Conservation (phyloP, 1,284 basidiomycete genomes). For the Boletus semigastroideus region DNA sequence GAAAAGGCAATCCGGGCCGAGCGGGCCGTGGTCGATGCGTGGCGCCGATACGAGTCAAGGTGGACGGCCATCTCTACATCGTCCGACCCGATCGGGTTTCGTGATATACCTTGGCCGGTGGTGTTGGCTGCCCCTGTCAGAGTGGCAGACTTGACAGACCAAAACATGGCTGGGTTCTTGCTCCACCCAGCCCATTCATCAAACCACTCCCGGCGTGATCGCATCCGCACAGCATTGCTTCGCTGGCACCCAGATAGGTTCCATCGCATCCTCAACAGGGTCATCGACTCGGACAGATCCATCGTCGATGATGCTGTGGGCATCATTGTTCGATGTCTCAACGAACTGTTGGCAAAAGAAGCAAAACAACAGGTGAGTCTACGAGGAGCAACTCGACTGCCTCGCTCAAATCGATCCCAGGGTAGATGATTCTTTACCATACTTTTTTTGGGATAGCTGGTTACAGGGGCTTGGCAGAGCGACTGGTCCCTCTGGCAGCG, state of each 20-base stretch:
- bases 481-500: conserved; percentile 18
- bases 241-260: conserved; percentile 81
- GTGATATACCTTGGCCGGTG: conserved; percentile 70
- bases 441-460: neutral
- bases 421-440: conserved; percentile 15
- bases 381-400: neutral
- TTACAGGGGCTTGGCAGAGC: conserved; percentile 1
- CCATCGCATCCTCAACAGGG: conserved; percentile 50
- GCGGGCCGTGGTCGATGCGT: conserved; percentile 47
- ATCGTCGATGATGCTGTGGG: conserved; percentile 67
- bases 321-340: conserved; percentile 65
- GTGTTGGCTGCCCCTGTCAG: conserved; percentile 41
- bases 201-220: conserved; percentile 55
- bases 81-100: conserved; percentile 51
- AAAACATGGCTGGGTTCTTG: conserved; percentile 54
- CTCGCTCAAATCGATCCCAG: conserved; percentile 13
- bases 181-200: conserved; percentile 62
- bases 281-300: conserved; percentile 53
- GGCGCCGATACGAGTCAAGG: conserved; percentile 58
- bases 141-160: conserved; percentile 49
- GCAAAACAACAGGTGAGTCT: conserved; percentile 32
- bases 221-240: conserved; percentile 61
- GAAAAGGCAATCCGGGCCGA: conserved; percentile 36
- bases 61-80: conserved; percentile 52
- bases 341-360: conserved; percentile 59